These are phyloP conservation scores for Sapria himalayana DNA, from an alignment of 345 rosid genomes.

Conservation along the genomic window DNA sequence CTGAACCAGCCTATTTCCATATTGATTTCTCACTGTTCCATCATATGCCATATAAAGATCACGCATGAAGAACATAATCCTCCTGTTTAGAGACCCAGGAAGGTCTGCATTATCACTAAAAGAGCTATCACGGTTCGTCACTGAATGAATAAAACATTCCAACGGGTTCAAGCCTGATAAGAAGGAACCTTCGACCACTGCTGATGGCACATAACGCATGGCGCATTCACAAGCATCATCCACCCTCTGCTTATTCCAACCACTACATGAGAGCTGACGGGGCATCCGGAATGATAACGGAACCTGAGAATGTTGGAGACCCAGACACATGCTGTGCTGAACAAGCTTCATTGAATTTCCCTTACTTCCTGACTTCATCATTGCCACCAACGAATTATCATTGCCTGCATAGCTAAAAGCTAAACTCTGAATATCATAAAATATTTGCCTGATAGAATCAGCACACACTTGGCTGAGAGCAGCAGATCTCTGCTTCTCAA, in stretches of 20 bases:
- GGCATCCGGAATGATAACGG: constrained; percentile 77
- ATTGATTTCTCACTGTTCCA: constrained; percentile 68
- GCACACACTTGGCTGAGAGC: constrained; percentile 48
- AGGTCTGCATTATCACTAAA: constrained; percentile 91
- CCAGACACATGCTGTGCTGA: constrained; percentile 82
- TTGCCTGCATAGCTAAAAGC: constrained; percentile 34
- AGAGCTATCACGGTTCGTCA: constrained; percentile 58
- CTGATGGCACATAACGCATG: constrained; percentile 44
- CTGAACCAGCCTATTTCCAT: constrained; percentile 63
- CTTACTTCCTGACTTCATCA: constrained; percentile 90
- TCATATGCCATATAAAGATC: constrained; percentile 58
- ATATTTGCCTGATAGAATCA: constrained; percentile 54
- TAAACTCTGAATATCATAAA: constrained; percentile 53
- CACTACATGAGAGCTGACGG: constrained; percentile 31
- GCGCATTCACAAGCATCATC: constrained; percentile 21
- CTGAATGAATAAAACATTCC: constrained; percentile 75
- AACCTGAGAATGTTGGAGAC: constrained; percentile 60
- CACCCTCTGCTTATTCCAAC: constrained; percentile 33
- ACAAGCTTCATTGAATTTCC: constrained; percentile 60
- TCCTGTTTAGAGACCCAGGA: constrained; percentile 69
- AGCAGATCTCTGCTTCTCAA: constrained; percentile 65
- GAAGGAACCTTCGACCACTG: constrained; percentile 55
- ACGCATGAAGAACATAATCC: constrained; percentile 74
- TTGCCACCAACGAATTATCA: constrained; percentile 48
- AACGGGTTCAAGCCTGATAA: constrained; percentile 57